A percentile compares a stretch with the other conserved stretches of the same genome.
phyloP scores from a whole-genome alignment of 225 moss, liverwort and hornwort genomes.

The Lunularia cruciata region DNA sequence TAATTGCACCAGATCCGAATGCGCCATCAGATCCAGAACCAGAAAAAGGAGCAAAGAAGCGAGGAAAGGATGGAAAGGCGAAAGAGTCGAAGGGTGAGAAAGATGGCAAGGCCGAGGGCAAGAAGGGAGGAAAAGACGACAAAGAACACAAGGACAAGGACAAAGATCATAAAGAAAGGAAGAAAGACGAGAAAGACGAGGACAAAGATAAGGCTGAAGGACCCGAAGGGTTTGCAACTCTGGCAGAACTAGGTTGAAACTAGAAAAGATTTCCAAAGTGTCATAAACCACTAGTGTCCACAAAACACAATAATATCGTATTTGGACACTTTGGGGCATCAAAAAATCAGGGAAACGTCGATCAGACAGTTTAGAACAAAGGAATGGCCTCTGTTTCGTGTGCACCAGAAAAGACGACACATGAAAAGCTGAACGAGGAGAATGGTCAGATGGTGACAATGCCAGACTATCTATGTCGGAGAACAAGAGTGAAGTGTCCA shows the following conservation, averaged over 20 bases:
- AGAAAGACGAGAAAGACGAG: slow-evolving; percentile 8
- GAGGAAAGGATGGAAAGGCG: slow-evolving; percentile 21
- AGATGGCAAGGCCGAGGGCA: slow-evolving; percentile 13
- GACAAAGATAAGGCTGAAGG: neutral
- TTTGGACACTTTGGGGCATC: too few relatives aligned
- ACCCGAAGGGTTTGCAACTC: neutral
- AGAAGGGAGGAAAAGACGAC: slow-evolving; percentile 5
- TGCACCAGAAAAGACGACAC: too few relatives aligned
- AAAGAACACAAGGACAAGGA: slow-evolving; percentile 18
- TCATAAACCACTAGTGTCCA: too few relatives aligned
- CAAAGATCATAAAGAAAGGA: too few relatives aligned
- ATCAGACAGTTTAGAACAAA: too few relatives aligned
- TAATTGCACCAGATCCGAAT: slow-evolving; percentile 24
- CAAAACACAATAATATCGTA: too few relatives aligned
- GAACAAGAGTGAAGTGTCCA: too few relatives aligned
- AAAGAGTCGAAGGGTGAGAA: slow-evolving; percentile 12
- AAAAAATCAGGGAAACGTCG: too few relatives aligned
- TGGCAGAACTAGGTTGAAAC: slow-evolving; percentile 5
- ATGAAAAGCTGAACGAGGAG: too few relatives aligned
- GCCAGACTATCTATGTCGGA: too few relatives aligned
- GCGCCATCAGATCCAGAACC: neutral
- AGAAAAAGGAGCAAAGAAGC: slow-evolving; percentile 12
- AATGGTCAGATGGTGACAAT: too few relatives aligned
- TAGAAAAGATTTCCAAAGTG: neutral
- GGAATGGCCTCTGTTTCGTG: too few relatives aligned